Evolutionary conservation across 768 basidiomycete genomes (phyloP).

Genomic region (Pleurotus ostreatus): DNA sequence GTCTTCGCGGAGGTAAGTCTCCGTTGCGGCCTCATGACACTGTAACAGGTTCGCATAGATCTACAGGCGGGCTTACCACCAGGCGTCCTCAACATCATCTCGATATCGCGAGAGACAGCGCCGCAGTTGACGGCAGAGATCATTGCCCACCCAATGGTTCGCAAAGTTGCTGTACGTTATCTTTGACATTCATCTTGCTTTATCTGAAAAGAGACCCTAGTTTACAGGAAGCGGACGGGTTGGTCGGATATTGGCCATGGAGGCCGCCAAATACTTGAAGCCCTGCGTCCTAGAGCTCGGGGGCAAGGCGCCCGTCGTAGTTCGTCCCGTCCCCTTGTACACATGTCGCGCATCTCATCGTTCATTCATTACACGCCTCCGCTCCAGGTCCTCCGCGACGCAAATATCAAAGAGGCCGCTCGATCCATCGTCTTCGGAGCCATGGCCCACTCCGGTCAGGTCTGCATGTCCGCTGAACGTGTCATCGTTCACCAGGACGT

Average conservation of each 20-base stretch:
- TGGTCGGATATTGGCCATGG: slow-evolving; percentile 46
- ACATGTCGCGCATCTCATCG: no score
- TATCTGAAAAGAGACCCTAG: slow-evolving; percentile 18
- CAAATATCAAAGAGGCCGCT: slow-evolving; percentile 34
- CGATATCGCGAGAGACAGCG: no score
- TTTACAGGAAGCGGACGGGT: slow-evolving; percentile 57
- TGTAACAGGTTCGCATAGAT: neutral
- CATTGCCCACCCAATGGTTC: slow-evolving; percentile 22
- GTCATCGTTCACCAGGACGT: slow-evolving; percentile 46
- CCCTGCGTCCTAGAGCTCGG: slow-evolving; percentile 55
- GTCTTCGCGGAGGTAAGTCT: slow-evolving; percentile 35
- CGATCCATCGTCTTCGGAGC: slow-evolving; percentile 42
- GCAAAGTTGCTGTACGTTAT: slow-evolving; percentile 29
- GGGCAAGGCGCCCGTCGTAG: slow-evolving; percentile 49
- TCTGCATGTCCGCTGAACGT: slow-evolving; percentile 58
- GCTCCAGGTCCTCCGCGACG: slow-evolving; percentile 20
- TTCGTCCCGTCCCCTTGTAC: slow-evolving; percentile 20
- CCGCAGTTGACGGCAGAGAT: no score
- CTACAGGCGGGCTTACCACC: slow-evolving; percentile 49
- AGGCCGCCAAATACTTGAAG: slow-evolving; percentile 55
- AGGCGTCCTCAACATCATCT: slow-evolving; percentile 49
- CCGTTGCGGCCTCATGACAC: neutral
- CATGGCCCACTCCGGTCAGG: slow-evolving; percentile 46
- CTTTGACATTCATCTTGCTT: neutral
- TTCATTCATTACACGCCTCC: no score